A percentile compares a stretch with the other conserved stretches of the same genome.
Evolutionary conservation across 768 basidiomycete genomes (phyloP).

Genomic region (Coprinellus micaceus): DNA sequence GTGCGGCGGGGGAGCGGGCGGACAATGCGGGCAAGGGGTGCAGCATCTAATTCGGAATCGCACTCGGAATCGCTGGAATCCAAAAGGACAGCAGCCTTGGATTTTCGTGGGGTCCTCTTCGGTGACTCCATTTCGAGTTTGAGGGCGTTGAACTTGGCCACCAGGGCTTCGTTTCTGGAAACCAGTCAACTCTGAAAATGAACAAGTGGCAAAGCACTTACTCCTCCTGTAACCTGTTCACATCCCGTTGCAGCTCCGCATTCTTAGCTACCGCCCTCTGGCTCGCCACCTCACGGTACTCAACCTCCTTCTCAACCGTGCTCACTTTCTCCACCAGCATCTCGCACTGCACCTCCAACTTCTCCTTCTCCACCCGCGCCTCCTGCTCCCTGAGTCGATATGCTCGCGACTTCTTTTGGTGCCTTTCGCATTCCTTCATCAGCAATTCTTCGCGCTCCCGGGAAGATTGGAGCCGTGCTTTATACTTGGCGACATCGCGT

Average conservation of each 20-base stretch:
- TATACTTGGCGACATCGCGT: background rate
- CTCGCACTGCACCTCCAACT: background rate
- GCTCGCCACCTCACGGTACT: too few species aligned
- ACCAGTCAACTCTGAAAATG: background rate
- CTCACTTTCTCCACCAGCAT: too few species aligned
- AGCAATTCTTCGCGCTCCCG: constrained; percentile 1
- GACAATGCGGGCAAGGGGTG: background rate
- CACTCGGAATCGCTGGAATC: background rate
- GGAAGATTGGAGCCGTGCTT: background rate
- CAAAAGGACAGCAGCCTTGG: background rate
- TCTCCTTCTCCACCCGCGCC: background rate
- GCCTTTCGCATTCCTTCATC: constrained; percentile 5
- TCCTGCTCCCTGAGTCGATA: constrained; percentile 1
- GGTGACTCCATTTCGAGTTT: background rate
- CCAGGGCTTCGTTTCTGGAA: background rate
- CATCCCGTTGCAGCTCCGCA: constrained; percentile 37
- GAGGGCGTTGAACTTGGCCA: background rate
- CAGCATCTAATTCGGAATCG: background rate
- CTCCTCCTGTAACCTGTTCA: background rate
- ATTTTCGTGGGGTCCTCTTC: background rate
- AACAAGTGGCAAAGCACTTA: background rate
- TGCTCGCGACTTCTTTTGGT: background rate
- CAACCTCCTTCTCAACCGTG: background rate
- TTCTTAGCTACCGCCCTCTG: background rate
- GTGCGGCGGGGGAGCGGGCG: background rate